phyloP scores from a whole-genome alignment of 1,284 basidiomycete genomes.

The Volvariella surrecta region DNA sequence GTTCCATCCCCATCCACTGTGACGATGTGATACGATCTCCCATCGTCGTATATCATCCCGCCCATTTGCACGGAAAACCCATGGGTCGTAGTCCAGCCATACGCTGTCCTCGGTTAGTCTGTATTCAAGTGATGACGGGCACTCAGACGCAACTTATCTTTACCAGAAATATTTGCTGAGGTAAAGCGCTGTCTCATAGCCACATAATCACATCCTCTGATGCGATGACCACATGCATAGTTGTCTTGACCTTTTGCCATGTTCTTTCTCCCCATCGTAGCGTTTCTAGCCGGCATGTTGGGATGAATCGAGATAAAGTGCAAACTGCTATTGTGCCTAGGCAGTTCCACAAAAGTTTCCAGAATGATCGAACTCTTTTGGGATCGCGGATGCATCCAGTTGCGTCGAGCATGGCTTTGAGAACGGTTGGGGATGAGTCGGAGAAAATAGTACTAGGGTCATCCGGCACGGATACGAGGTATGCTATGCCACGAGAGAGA shows the following conservation, averaged over 20 bases:
- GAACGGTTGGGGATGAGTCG: too few species aligned
- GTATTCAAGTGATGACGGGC: too few species aligned
- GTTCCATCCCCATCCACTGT: conserved; percentile 10
- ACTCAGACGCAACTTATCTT: not conserved
- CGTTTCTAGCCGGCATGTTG: not conserved
- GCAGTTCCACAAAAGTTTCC: not conserved
- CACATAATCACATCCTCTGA: not conserved
- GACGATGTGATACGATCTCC: conserved; percentile 8
- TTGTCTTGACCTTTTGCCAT: not conserved
- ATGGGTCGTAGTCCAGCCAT: conserved; percentile 19
- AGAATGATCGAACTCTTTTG: too few species aligned
- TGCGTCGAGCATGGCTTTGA: too few species aligned
- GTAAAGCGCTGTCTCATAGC: not conserved
- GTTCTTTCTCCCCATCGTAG: not conserved
- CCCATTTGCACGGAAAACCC: conserved; percentile 22
- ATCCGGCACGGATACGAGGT: too few species aligned
- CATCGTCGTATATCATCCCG: conserved; percentile 14
- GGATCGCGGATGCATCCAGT: too few species aligned
- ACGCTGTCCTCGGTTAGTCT: too few species aligned
- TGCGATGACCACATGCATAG: not conserved
- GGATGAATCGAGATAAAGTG: not conserved
- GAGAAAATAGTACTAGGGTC: too few species aligned
- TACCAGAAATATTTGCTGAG: not conserved
- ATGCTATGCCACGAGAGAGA: too few species aligned
- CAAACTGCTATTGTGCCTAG: not conserved